Conservation (phyloP, 2,329 filamentous ascomycete species). For the Aspergillus sp. region DNA sequence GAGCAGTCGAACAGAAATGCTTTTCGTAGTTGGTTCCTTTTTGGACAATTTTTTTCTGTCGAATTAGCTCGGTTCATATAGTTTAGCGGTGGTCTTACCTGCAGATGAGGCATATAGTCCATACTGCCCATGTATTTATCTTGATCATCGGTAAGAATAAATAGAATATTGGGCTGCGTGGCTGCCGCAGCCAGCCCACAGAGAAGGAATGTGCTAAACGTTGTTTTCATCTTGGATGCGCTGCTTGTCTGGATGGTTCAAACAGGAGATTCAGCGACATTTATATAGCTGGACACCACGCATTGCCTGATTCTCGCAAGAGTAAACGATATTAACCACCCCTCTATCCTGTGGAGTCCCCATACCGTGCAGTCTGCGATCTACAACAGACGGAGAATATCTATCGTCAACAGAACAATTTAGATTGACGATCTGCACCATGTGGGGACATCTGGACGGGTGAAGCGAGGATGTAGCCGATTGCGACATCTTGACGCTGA, state of each 20-base stretch:
- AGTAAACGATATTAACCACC: background rate
- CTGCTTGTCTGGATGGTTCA: background rate
- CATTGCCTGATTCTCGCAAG: background rate
- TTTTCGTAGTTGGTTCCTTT: slow-evolving; percentile 55
- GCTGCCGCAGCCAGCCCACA: slow-evolving; percentile 12
- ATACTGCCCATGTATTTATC: slow-evolving; percentile 38
- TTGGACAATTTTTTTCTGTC: slow-evolving; percentile 50
- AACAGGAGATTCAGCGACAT: background rate
- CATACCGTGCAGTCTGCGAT: background rate
- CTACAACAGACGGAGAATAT: background rate
- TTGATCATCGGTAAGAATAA: slow-evolving; percentile 66
- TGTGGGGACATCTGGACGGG: too few species aligned
- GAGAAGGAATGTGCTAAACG: slow-evolving; percentile 7
- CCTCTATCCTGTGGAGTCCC: background rate
- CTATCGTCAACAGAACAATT: too few species aligned
- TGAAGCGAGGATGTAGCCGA: too few species aligned
- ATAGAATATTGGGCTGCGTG: slow-evolving; percentile 54
- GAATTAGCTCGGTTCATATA: slow-evolving; percentile 11
- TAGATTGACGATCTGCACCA: too few species aligned
- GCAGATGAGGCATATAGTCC: slow-evolving; percentile 50
- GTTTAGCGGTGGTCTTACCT: slow-evolving; percentile 6
- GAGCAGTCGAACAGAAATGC: slow-evolving; percentile 57
- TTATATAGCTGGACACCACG: background rate
- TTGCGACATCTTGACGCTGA: too few species aligned
- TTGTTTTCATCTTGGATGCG: slow-evolving; percentile 5